A percentile compares a stretch with the other conserved stretches of the same genome.
phyloP scores from a whole-genome alignment of 2,329 filamentous ascomycete genomes.

The Claviceps capensis region DNA sequence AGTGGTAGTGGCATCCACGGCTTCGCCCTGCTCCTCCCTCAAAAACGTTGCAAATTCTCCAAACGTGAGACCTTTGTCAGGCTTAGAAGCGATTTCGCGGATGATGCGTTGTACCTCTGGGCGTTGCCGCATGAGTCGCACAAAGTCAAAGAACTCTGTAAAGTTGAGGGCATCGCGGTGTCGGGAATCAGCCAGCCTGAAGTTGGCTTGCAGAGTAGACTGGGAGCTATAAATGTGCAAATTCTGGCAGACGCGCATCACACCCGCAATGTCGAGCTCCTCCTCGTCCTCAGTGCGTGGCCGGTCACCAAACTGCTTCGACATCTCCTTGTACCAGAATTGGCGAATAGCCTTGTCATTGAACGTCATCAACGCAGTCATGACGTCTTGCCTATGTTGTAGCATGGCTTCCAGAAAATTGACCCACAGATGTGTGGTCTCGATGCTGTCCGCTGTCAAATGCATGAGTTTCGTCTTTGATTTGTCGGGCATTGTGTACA shows the following conservation, averaged over 20 bases:
- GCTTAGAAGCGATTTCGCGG: constrained; percentile 42
- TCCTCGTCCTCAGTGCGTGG: constrained; percentile 44
- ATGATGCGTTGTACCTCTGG: constrained; percentile 70
- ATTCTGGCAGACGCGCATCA: constrained; percentile 74
- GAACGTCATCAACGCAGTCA: constrained; percentile 79
- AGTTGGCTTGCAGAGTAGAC: constrained; percentile 58
- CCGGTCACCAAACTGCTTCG: constrained; percentile 45
- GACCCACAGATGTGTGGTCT: constrained; percentile 67
- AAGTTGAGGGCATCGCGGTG: constrained; percentile 58
- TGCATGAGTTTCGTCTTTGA: constrained; percentile 80
- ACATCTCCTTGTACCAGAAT: constrained; percentile 81
- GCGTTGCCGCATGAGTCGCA: constrained; percentile 69
- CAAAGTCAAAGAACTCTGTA: constrained; percentile 69
- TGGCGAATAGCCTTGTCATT: constrained; percentile 67
- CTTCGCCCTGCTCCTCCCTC: constrained; percentile 57
- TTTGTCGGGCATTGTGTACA: constrained; percentile 68
- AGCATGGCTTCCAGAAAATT: constrained; percentile 72
- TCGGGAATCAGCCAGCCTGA: constrained; percentile 56
- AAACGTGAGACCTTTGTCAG: constrained; percentile 52
- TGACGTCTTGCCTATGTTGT: constrained; percentile 74
- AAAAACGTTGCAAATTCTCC: constrained; percentile 68
- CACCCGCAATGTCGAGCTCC: constrained; percentile 61
- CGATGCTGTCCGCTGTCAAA: constrained; percentile 63
- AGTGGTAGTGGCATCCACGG: constrained; percentile 52
- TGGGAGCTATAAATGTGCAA: constrained; percentile 85